Evolutionary conservation across 345 rosid genomes (phyloP), one percentile per base, ranked within the genome.

Genomic region (Eucalyptus marginata): DNA sequence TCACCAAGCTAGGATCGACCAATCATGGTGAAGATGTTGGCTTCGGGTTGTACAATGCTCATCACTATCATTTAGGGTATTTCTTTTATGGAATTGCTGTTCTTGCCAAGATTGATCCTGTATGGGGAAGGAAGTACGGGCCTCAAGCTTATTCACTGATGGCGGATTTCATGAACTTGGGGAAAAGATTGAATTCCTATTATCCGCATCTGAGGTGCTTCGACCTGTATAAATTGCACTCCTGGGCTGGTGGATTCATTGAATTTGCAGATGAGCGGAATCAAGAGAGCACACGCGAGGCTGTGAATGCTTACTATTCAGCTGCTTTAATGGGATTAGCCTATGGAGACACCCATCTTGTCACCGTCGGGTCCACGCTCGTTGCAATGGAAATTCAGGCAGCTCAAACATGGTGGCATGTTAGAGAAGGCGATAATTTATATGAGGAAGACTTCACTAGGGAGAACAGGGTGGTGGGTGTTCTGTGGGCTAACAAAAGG

Each of bases 191-290:
- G 13, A 91, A 91, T 88, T 95, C 96, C 2, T 92, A 52, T 52
- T 98, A 95, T 89, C 92, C 98, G 1, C 94, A 96, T 33, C 68
- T 98, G 93, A 93, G 98, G 89, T 97, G 98, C 85, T 98, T 98
- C 83, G 98, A 98, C 92, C 84, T 98, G 87, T 98, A 95, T 50
- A 98, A 97, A 88, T 90, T 98, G 88, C 99, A 95, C 90, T 98
- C 99, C 31, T 97, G 99, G 99, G 99, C 98, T 6, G 96, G 97
- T 68, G 99, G 99, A 66, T 90, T 98, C 88, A 97, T 96, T 13
- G 98, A 96, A 92, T 97, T 95, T 40, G 94, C 93, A 0, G 98
- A 98, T 89, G 99, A 99, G 62, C 86, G 99, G 91, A 94, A 96
- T 86, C 98, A 98, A 33, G 98, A 97, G 92, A 98, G 97, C 92